Evolutionary conservation across 129 eudicot genomes (phyloP).

Genomic region (Calendula officinalis): DNA sequence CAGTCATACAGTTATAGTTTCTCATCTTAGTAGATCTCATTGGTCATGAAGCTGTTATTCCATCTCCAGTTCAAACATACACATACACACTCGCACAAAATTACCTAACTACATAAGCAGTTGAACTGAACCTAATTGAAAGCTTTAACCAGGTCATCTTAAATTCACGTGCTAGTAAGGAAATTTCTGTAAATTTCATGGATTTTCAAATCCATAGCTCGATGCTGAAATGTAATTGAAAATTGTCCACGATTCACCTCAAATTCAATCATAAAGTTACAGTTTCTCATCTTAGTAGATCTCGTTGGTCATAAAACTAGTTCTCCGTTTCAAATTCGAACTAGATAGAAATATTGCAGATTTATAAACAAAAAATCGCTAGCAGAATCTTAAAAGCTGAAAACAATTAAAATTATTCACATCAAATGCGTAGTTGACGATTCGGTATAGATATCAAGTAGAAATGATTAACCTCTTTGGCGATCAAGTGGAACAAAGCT

Average conservation of each 20-base stretch:
- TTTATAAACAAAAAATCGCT: slow-evolving; percentile 7
- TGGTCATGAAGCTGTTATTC: slow-evolving; percentile 18
- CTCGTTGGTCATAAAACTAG: background rate
- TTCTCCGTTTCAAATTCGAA: slow-evolving; percentile 2
- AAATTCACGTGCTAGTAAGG: background rate
- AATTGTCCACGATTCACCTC: background rate
- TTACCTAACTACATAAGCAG: background rate
- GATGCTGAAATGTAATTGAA: background rate
- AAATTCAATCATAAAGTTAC: slow-evolving; percentile 2
- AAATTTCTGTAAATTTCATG: background rate
- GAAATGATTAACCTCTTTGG: slow-evolving; percentile 25
- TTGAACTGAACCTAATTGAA: background rate
- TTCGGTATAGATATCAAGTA: background rate
- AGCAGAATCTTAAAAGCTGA: background rate
- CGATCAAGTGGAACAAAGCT: slow-evolving; percentile 18
- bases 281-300: slow-evolving; percentile 5
- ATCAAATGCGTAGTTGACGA: background rate
- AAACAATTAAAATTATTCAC: background rate
- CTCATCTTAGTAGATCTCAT: slow-evolving; percentile 4
- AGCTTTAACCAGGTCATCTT: background rate
- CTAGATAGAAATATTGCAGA: background rate
- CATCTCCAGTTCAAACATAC: background rate
- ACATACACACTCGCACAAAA: background rate
- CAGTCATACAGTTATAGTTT: background rate
- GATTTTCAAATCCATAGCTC: background rate